Evolutionary conservation across 192 early-diverging fungal genomes (phyloP).

Genomic region (Kickxella alabastrina): DNA sequence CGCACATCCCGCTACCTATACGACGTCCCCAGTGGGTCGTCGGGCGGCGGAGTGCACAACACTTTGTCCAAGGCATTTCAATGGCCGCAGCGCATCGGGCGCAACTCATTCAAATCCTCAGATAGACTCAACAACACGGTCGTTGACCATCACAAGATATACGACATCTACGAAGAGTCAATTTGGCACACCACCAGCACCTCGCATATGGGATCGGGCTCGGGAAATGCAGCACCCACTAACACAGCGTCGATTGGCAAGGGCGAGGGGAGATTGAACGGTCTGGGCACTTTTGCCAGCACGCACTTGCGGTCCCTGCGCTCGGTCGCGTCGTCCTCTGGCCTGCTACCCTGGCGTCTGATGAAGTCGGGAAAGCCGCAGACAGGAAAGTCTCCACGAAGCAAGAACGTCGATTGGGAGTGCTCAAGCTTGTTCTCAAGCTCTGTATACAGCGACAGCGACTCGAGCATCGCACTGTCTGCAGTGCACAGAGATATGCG

Average conservation of each 20-base stretch:
- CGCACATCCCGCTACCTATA: conserved; percentile 44
- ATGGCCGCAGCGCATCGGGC: conserved; percentile 39
- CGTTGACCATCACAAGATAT: conserved; percentile 47
- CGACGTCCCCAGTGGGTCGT: conserved; percentile 24
- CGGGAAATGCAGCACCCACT: too few relatives aligned
- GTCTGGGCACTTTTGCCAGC: too few relatives aligned
- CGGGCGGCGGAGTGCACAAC: conserved; percentile 15
- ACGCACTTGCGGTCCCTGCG: conserved; percentile 15
- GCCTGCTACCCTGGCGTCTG: conserved; percentile 22
- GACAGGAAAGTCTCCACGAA: background rate
- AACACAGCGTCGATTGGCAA: too few relatives aligned
- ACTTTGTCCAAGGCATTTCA: conserved; percentile 26
- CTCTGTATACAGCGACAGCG: conserved; percentile 23
- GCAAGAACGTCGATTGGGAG: conserved; percentile 12
- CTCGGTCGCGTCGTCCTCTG: conserved; percentile 20
- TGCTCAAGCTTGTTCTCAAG: conserved; percentile 13
- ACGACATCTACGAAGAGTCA: conserved; percentile 50
- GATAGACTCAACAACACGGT: conserved; percentile 16
- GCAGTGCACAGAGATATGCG: background rate
- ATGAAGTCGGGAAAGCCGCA: conserved; percentile 23
- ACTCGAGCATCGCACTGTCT: conserved; percentile 6
- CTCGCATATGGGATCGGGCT: too few relatives aligned
- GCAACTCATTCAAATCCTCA: conserved; percentile 6
- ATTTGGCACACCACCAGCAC: conserved; percentile 30
- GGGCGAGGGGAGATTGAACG: too few relatives aligned